Evolutionary conservation across 2,329 filamentous ascomycete species (phyloP), one percentile per base, ranked within the genome.

Genomic region (Hirsutella thompsonii): DNA sequence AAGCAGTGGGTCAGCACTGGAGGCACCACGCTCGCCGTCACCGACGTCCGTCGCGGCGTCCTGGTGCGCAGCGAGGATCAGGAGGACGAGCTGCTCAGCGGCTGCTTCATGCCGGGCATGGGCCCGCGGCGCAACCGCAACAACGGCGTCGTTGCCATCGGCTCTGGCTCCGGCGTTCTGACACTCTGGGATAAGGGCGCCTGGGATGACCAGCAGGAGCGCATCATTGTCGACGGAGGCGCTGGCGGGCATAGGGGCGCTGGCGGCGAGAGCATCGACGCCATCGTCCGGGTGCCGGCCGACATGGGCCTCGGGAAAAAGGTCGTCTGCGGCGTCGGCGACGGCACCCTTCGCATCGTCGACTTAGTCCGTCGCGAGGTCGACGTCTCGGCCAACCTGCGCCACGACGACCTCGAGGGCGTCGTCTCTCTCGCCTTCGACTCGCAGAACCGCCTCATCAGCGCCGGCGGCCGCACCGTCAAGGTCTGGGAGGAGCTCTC

Each of bases 1-100:
- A 94, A 94, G 63, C 90, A 96, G 63, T 98, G 88, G 83, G 75
- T 95, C 40, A 92, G 83, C 30, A 95, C 89, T 0, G 92, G 92
- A 28, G 89, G 88, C 36, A 90, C 86, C 2, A 96, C 90, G 1
- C 67, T 98, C 18, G 86, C 88, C 2, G 81, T 95, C 30, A 94
- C 88, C 0, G 92, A 98, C 57, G 68, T 95, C 36, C 78, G 90
- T 20, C 74, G 85, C 37, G 90, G 90, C 13, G 85, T 95, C 5
- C 66, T 96, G 35, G 82, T 89, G 3, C 82, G 82, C 44, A 94
- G 87, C 49, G 92, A 95, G 55, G 88, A 96, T 53, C 92, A 96
- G 57, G 92, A 93, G 52, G 89, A 95, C 49, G 87, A 96, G 61
- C 66, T 96, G 44, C 70, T 95, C n/a, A 84, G 82, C 53, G 83